phyloP scores from a whole-genome alignment of 306 rosid genomes.

The Inga leiocalycina region DNA sequence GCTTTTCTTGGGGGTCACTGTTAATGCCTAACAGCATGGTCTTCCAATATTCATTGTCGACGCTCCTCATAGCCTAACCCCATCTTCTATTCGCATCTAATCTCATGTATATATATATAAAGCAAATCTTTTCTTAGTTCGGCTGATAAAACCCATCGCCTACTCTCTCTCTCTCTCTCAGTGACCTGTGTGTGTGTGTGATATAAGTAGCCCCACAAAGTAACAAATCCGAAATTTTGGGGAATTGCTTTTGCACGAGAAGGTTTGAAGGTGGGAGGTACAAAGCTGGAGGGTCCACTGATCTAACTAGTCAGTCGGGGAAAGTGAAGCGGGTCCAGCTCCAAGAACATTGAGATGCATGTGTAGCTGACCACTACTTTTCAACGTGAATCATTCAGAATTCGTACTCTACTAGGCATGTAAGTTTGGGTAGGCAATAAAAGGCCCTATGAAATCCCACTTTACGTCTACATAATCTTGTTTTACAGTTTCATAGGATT shows the following conservation, averaged over 20 bases:
- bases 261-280: background rate
- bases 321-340: background rate
- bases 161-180: background rate
- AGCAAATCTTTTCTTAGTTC: background rate
- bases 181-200: too few relatives aligned
- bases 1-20: background rate
- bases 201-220: too few relatives aligned
- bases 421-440: too few relatives aligned
- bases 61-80: background rate
- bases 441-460: background rate
- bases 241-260: background rate
- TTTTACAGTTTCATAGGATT: background rate
- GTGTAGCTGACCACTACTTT: background rate
- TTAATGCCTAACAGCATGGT: background rate
- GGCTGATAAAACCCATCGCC: background rate
- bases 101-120: background rate
- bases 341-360: background rate
- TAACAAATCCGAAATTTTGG: background rate
- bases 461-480: background rate
- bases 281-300: background rate
- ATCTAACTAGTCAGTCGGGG: background rate
- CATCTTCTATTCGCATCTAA: background rate
- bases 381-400: background rate
- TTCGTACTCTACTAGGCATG: too few relatives aligned
- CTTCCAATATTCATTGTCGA: background rate